Evolutionary conservation across 73 alveolate species (phyloP).

Genomic region (Stentor coeruleus): DNA sequence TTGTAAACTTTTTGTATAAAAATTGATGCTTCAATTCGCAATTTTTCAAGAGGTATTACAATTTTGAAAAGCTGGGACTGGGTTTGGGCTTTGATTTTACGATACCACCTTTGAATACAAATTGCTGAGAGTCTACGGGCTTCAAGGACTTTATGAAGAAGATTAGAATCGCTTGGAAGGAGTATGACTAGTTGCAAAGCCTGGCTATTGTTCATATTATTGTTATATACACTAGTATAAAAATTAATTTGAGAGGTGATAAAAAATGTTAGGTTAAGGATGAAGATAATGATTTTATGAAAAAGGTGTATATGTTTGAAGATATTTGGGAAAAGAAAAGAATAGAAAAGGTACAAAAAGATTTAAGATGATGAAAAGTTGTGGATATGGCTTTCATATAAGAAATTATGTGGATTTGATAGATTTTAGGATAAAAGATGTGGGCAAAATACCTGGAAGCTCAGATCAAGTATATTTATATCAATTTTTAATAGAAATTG

Average conservation of each 20-base stretch:
- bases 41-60: neutral
- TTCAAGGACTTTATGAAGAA: neutral
- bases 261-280: too few relatives aligned
- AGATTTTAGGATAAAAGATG: neutral
- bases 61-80: neutral
- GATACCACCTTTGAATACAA: neutral
- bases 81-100: neutral
- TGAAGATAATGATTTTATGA: neutral
- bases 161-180: neutral
- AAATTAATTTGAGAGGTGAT: too few relatives aligned
- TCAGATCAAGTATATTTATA: neutral
- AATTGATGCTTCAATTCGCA: neutral
- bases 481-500: neutral
- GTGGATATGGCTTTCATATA: neutral
- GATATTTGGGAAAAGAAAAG: neutral
- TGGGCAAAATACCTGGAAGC: neutral
- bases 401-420: neutral
- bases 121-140: neutral
- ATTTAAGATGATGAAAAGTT: too few relatives aligned
- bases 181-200: constrained; percentile 3
- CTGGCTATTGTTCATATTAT: neutral
- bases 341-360: too few relatives aligned
- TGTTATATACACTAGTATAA: too few relatives aligned
- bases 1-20: neutral
- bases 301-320: neutral